Base-by-base conservation (phyloP, 768 basidiomycete genomes). In the Tulasnella sp. region DNA sequence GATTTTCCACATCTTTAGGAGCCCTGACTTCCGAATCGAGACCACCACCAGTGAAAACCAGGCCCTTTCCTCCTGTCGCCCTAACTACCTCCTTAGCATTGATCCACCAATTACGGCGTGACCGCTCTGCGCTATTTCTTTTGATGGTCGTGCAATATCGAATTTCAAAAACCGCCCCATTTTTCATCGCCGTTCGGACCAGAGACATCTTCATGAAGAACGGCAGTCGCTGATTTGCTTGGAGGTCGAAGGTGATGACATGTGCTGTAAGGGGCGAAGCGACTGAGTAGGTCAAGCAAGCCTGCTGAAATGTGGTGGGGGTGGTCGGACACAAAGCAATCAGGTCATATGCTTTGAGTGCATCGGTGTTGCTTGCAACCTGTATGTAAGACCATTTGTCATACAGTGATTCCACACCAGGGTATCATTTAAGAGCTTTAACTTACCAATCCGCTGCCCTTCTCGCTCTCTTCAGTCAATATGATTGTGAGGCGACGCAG, bases 31-130 rank as follows among this genome's bases (percentile, higher is more conserved):
- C 84, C 15, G 76, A 76, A 45, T 80, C 71, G n/a, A 77, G 70
- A 0, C 80, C 82, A 0, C 86, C 87, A 1, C 86, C 79, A 61
- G 84, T 85, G 5, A 90, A 74, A 11, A 94, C 68, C 54, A 92
- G 68, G 0, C 82, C 84, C 67, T 83, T 87, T 0, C 89, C 88
- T 64, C 88, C 88, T 2, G 88, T 85, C 1, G 89, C 88, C 1
- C 90, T 77, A 17, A 81, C 76, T 2, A 93, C 74, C 70, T 94
- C 90, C 32, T 84, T 74, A 10, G 87, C 80, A 0, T 80, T 76
- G 0, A 85, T 81, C 90, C 90, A 88, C 89, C 88, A 88, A 64
- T 90, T 88, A 42, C 86, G 73, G 71, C 86, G 87, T 3, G 80
- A 79, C 48, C 83, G 81, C 19, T 77, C 75, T 50, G 83, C 82